Evolutionary conservation across 1,284 basidiomycete species (phyloP), one percentile per base, ranked within the genome.

Genomic region (Rhizopogon hawkerae): DNA sequence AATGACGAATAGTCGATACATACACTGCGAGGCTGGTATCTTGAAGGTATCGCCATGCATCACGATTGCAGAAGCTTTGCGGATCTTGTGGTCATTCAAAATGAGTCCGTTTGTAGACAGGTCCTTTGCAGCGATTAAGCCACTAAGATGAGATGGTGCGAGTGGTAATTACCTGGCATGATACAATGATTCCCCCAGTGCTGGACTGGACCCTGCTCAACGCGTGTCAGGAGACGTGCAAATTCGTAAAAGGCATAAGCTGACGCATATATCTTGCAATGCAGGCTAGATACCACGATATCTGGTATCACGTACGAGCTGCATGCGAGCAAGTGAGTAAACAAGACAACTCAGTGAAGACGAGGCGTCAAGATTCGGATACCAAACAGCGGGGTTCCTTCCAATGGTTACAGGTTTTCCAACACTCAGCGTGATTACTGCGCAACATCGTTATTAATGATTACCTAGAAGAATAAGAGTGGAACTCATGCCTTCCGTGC

Each of bases 181-280:
- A 88, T 44, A 89, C 74, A 54, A 88, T 79, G 35, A 85, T 70
- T 3, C 83, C 83, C 46, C 84, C 86, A 3, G 75, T 75, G 35
- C 79, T 79, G n/a, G 84, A 82, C 41, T 72, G 74, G 46, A 89
- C 78, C 8, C 85, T 56, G 42, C 33, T 14, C 38, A 2, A 50
- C n/a, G n/a, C 3, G 14, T 34, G 39, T 35, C 23, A 23, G 43
- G 5, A 35, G 35, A 50, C 13, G 9, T 41, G 29, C 18, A 18
- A 43, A 21, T 13, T 3, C 11, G 5, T 4, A 41, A n/a, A 4
- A 46, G 0, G 24, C 38, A 21, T 46, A 23, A 49, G 66, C 70
- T 56, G 54, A 84, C 85, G 81, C 87, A 73, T 86, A 83, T 72
- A 89, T 63, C 61, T 84, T 85, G 73, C 85, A 89, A 59, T 89